phyloP scores from a whole-genome alignment of 176 grass and related monocot species.

The Tillandsia fasciculata region DNA sequence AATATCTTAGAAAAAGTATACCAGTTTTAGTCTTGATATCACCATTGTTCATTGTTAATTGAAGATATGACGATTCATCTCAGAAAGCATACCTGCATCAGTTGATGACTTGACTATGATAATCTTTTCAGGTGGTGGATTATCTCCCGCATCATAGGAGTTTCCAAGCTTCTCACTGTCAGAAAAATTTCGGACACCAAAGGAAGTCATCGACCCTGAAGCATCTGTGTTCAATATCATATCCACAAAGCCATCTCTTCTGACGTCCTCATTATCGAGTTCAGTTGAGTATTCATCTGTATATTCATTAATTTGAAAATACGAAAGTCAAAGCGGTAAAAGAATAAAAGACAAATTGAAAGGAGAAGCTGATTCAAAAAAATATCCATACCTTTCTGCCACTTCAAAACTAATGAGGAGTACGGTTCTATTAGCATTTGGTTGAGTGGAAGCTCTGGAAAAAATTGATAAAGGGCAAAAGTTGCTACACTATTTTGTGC shows the following conservation, averaged over 20 bases:
- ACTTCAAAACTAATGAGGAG: constrained; percentile 72
- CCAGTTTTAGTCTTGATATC: too few species aligned
- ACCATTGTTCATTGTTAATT: background rate
- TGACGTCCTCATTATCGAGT: constrained; percentile 52
- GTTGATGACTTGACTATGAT: constrained; percentile 12
- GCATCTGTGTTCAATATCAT: constrained; percentile 48
- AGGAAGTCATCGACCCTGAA: constrained; percentile 16
- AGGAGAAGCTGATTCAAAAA: constrained; percentile 23
- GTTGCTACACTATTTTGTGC: constrained; percentile 79
- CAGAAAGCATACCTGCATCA: constrained; percentile 30
- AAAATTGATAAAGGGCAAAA: constrained; percentile 85
- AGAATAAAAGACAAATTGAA: constrained; percentile 13
- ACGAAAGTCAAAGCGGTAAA: constrained; percentile 7
- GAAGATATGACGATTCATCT: background rate
- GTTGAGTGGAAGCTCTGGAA: constrained; percentile 71
- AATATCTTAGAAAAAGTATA: too few species aligned
- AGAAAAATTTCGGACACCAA: constrained; percentile 26
- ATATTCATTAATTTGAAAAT: constrained; percentile 20
- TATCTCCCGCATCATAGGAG: background rate
- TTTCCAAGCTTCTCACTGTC: constrained; percentile 17
- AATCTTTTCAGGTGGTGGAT: constrained; percentile 22
- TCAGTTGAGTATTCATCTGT: constrained; percentile 51
- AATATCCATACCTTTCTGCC: constrained; percentile 61
- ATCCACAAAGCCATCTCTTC: constrained; percentile 74
- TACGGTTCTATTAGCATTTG: constrained; percentile 78